Evolutionary conservation across 2,329 filamentous ascomycete genomes (phyloP).

Genomic region (Metarhizium humberi): DNA sequence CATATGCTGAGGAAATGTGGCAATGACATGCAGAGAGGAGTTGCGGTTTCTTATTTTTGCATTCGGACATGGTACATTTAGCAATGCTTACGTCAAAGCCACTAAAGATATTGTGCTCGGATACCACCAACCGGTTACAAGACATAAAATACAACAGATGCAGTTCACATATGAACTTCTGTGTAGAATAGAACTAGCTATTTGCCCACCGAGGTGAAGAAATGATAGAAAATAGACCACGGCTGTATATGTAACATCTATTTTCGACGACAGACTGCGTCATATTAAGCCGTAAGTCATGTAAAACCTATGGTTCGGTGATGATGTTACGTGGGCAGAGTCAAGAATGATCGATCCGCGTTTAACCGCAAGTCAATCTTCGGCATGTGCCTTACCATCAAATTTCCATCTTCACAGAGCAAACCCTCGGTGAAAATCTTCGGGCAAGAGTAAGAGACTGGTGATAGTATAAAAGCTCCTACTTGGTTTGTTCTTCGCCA

Average conservation of each 20-base stretch:
- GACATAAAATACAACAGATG: slow-evolving; percentile 1
- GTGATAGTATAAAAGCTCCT: slow-evolving; percentile 35
- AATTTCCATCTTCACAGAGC: slow-evolving; percentile 63
- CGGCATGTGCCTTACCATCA: slow-evolving; percentile 72
- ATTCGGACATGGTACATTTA: not conserved
- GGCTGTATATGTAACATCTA: slow-evolving; percentile 1
- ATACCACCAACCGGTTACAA: not conserved
- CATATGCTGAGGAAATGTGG: slow-evolving; percentile 5
- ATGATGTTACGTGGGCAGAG: no score
- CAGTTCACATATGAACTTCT: slow-evolving; percentile 6
- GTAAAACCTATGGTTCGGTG: no score
- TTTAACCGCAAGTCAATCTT: not conserved
- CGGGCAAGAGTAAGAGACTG: slow-evolving; percentile 56
- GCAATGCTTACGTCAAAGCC: slow-evolving; percentile 2
- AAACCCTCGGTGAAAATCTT: slow-evolving; percentile 64
- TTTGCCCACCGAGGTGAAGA: slow-evolving; percentile 6
- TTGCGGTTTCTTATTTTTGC: slow-evolving; percentile 1
- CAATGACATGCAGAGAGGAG: not conserved
- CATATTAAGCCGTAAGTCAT: no score
- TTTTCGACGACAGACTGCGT: not conserved
- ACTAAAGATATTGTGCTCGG: not conserved
- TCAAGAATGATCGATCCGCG: not conserved
- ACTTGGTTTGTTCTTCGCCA: slow-evolving; percentile 69
- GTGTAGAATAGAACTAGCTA: slow-evolving; percentile 9
- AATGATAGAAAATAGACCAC: slow-evolving; percentile 9